Evolutionary conservation across 1,284 basidiomycete genomes (phyloP).

Genomic region (Cerrena zonata): DNA sequence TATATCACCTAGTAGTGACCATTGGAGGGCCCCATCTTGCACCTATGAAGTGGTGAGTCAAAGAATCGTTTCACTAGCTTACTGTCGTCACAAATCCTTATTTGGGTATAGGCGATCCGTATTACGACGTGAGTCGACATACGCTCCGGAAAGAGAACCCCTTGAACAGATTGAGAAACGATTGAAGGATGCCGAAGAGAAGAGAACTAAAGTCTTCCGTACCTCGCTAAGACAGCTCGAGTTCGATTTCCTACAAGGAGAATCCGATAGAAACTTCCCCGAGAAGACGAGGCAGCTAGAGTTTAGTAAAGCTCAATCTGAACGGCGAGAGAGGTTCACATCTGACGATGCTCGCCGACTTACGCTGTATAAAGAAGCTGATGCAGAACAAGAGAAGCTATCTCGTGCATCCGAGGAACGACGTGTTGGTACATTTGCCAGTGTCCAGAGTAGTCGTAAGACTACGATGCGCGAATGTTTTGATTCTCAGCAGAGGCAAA

Average conservation of each 20-base stretch:
- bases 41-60: no score
- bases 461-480: no score
- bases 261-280: not conserved
- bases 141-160: no score
- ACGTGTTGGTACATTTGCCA: no score
- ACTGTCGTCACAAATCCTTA: no score
- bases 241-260: not conserved
- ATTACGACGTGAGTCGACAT: no score
- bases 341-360: not conserved
- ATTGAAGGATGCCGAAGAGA: not conserved
- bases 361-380: not conserved
- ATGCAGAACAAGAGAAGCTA: not conserved
- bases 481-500: no score
- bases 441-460: no score
- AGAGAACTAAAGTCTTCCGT: not conserved
- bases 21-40: no score
- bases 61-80: no score
- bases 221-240: not conserved
- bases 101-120: no score
- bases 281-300: not conserved
- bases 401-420: not conserved
- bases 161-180: not conserved
- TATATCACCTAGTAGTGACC: no score
- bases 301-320: not conserved
- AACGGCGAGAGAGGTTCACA: not conserved